Conservation (phyloP, 1,284 basidiomycete species). For the Papiliotrema laurentii region DNA sequence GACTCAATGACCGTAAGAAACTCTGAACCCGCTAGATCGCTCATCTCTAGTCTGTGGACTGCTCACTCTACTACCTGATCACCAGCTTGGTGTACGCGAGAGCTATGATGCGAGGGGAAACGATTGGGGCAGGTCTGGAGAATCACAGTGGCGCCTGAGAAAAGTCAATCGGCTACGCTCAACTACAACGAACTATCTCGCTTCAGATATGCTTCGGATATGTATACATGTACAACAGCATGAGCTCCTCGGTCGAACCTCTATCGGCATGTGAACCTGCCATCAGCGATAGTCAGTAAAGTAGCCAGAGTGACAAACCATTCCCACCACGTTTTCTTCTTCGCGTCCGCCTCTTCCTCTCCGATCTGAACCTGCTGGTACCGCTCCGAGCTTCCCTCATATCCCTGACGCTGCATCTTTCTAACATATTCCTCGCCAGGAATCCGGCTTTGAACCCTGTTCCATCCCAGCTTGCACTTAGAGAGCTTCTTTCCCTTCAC, state of each 20-base stretch:
- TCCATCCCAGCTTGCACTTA: slow-evolving; percentile 9
- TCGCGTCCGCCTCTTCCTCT: too few species aligned
- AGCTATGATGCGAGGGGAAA: slow-evolving; percentile 16
- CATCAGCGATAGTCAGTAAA: too few species aligned
- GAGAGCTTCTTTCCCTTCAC: not conserved
- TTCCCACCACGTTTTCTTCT: too few species aligned
- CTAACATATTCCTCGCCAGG: slow-evolving; percentile 11
- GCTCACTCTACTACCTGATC: slow-evolving; percentile 26
- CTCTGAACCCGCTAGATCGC: not conserved
- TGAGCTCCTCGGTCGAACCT: too few species aligned
- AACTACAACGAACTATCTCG: not conserved
- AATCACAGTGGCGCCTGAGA: slow-evolving; percentile 1
- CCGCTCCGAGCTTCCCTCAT: too few species aligned
- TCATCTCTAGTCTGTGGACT: slow-evolving; percentile 19
- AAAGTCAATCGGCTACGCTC: not conserved
- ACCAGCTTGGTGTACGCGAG: slow-evolving; percentile 16
- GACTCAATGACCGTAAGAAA: not conserved
- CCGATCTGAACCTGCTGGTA: too few species aligned
- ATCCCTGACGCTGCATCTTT: too few species aligned
- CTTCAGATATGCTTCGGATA: not conserved
- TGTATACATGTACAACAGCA: too few species aligned
- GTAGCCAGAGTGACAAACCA: too few species aligned
- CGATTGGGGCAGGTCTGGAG: slow-evolving; percentile 1
- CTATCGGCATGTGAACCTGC: too few species aligned
- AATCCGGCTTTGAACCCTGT: slow-evolving; percentile 10